A percentile compares a stretch with the other conserved stretches of the same genome.
Evolutionary conservation across 305 asterid species (phyloP).

Genomic region (Fraxinus sp.): DNA sequence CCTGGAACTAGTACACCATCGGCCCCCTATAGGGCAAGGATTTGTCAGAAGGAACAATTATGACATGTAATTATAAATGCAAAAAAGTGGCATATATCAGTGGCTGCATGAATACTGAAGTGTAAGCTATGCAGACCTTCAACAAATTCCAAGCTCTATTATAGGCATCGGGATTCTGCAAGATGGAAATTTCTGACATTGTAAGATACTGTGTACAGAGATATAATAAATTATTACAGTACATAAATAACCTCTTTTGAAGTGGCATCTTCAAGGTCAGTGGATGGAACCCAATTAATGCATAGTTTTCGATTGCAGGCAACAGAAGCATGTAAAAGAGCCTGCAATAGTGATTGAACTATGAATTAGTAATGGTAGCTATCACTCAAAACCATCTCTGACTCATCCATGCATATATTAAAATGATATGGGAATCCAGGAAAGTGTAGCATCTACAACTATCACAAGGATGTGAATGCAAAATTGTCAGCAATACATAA

Average conservation of each 20-base stretch:
- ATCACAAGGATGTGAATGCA: background rate
- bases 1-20: constrained; percentile 92
- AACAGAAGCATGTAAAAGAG: constrained; percentile 94
- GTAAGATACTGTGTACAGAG: constrained; percentile 27
- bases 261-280: constrained; percentile 83
- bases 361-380: background rate
- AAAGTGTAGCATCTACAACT: background rate
- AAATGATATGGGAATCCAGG: background rate
- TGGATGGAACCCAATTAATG: constrained; percentile 84
- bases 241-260: constrained; percentile 53
- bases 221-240: constrained; percentile 15
- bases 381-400: background rate
- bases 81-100: background rate
- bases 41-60: constrained; percentile 20
- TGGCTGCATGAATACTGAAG: background rate
- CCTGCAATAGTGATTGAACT: constrained; percentile 46
- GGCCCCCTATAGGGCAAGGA: constrained; percentile 58
- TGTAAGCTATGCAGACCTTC: constrained; percentile 49
- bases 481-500: background rate
- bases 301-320: constrained; percentile 66
- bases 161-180: constrained; percentile 75
- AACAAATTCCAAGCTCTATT: constrained; percentile 73
- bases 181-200: constrained; percentile 19
- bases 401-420: background rate
- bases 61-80: constrained; percentile 8